phyloP scores from a whole-genome alignment of 208 protist genomes.

The Acanthamoeba sp. region DNA sequence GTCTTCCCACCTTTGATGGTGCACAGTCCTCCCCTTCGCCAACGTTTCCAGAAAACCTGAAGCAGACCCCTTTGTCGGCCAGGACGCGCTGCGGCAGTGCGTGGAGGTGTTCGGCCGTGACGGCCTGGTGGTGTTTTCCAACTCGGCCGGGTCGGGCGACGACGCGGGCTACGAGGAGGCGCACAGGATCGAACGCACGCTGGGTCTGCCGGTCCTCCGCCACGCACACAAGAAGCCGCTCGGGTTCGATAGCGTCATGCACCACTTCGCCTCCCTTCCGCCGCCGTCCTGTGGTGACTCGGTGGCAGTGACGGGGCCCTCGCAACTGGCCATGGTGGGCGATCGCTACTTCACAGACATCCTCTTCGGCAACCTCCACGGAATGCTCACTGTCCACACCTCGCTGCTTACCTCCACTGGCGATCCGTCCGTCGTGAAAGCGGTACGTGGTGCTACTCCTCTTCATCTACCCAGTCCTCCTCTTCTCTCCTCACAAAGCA shows the following conservation, averaged over 20 bases:
- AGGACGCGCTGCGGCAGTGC: constrained; percentile 47
- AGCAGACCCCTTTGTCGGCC: no score
- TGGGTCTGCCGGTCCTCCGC: constrained; percentile 76
- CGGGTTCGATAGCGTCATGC: constrained; percentile 76
- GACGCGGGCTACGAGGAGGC: constrained; percentile 73
- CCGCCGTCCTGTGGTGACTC: not conserved
- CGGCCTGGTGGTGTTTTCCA: constrained; percentile 78
- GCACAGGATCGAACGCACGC: constrained; percentile 25
- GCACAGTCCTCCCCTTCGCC: not conserved
- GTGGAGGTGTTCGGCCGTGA: constrained; percentile 73
- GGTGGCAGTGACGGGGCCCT: not conserved
- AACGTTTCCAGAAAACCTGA: no score
- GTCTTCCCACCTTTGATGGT: constrained; percentile 70
- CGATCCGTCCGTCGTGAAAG: constrained; percentile 77
- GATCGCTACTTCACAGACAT: constrained; percentile 83
- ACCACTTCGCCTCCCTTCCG: constrained; percentile 70
- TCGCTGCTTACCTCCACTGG: constrained; percentile 74
- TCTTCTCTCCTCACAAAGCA: no score
- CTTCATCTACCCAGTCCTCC: not conserved
- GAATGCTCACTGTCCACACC: constrained; percentile 83
- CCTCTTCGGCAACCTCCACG: constrained; percentile 84
- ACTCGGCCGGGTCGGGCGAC: constrained; percentile 82
- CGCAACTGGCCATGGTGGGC: constrained; percentile 79
- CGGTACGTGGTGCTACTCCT: no score
- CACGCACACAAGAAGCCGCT: constrained; percentile 81